Base-by-base conservation (phyloP, 768 basidiomycete species). In the Collybiopsis confluens region DNA sequence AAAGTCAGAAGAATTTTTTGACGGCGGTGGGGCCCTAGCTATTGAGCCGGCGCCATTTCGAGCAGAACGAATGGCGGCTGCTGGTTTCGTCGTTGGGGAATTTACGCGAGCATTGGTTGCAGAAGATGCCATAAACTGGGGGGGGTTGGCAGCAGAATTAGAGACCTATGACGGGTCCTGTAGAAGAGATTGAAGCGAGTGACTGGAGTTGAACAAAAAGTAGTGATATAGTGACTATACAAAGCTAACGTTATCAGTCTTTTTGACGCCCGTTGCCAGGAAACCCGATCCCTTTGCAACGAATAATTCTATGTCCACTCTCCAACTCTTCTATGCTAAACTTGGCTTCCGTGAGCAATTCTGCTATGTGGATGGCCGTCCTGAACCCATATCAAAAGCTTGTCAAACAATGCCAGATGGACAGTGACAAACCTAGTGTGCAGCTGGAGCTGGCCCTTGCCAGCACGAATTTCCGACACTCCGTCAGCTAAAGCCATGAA, bases 401-500 rank as follows among this genome's bases (percentile, higher is more conserved):
- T 3, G 8, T 42, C 26, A 8, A 18, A 13, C 11, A 41, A 28
- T 41, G 7, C 44, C 42, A 33, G 49, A 46, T 33, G 44, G 45
- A 52, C 37, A 23, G 30, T 18, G 7, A 61, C 68, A 24, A 52
- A 86, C 88, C 73, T 76, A 6, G 89, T 90, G 67, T 91, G 89
- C 56, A 87, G 65, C 20, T 77, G 82, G 30, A 90, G 59, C 3
- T 81, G 85, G 1, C 80, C 78, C 23, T 68, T 77, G 21, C 76
- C 76, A 55, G 76, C 78, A 43, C 71, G 73, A 24, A 91, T 71
- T 49, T 70, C 71, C 10, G 86, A 90, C 23, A 60, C 74, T 3
- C 87, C 87, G 45, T 82, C 66, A 8, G 88, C 87, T 16, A 91
- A 73, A 8, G 86, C 86, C 69, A 90, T 80, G 62, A 89, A 84